A percentile compares a stretch with the other conserved stretches of the same genome.
phyloP scores from a whole-genome alignment of 2,329 filamentous ascomycete genomes.

The Sphaerulina vaccinii region DNA sequence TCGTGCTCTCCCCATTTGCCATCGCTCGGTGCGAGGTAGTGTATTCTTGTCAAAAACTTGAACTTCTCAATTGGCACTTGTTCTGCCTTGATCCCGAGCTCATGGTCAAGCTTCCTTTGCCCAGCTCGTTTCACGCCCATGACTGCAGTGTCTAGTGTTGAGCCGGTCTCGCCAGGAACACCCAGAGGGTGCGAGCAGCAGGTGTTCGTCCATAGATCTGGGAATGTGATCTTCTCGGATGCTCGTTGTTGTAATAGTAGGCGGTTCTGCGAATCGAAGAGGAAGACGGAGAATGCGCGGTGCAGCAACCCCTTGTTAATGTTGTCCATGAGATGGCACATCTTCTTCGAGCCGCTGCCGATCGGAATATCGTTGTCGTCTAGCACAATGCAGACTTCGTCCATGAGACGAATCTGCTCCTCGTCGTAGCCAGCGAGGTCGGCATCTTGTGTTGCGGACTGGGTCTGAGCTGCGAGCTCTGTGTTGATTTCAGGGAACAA shows the following conservation, averaged over 20 bases:
- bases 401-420: constrained; percentile 97
- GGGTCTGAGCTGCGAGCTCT: constrained; percentile 53
- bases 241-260: constrained; percentile 94
- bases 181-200: constrained; percentile 97
- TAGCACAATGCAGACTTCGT: constrained; percentile 96
- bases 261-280: constrained; percentile 92
- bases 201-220: constrained; percentile 99
- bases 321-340: constrained; percentile 98
- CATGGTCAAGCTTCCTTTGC: constrained; percentile 88
- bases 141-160: constrained; percentile 74
- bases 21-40: constrained; percentile 96
- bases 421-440: constrained; percentile 90
- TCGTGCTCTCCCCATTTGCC: constrained; percentile 99
- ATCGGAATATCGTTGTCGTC: constrained; percentile 91
- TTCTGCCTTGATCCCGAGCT: constrained; percentile 83
- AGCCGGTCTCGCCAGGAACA: constrained; percentile 86
- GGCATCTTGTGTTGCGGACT: constrained; percentile 54
- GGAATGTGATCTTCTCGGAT: constrained; percentile 96
- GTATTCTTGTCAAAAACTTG: constrained; percentile 90
- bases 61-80: constrained; percentile 92
- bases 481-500: constrained; percentile 83
- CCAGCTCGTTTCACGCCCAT: constrained; percentile 87
- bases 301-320: constrained; percentile 95
- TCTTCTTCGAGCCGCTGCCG: constrained; percentile 96
- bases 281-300: constrained; percentile 95